Percentiles rank a stretch among this genome's conserved stretches.
Evolutionary conservation across 306 rosid species (phyloP).

Genomic region (Quercus cerris): DNA sequence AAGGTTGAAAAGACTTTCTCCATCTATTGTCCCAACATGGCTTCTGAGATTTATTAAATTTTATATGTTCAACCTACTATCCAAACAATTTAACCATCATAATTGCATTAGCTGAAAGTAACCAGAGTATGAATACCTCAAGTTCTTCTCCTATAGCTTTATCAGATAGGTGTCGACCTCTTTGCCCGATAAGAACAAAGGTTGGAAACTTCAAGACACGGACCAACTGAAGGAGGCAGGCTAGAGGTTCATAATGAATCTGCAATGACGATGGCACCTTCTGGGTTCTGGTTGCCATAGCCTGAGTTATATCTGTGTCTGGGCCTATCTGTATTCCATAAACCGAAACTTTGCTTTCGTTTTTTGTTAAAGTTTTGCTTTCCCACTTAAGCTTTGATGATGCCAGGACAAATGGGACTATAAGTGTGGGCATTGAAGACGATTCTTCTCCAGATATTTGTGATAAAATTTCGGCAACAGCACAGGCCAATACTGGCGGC

Average conservation of each 20-base stretch:
- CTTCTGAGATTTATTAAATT: not conserved
- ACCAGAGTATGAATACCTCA: conserved; percentile 44
- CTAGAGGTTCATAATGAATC: conserved; percentile 60
- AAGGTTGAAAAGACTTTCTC: not conserved
- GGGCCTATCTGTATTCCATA: conserved; percentile 56
- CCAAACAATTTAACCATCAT: not conserved
- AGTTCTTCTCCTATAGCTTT: conserved; percentile 35
- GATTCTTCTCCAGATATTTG: conserved; percentile 36
- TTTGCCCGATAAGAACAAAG: conserved; percentile 54
- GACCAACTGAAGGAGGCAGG: conserved; percentile 70
- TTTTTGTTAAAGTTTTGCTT: conserved; percentile 30
- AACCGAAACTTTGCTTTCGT: conserved; percentile 27
- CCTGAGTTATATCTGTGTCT: conserved; percentile 42
- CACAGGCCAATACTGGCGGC: conserved; percentile 73
- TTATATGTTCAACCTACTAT: not conserved
- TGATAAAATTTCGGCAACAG: conserved; percentile 59
- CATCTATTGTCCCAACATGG: conserved; percentile 1
- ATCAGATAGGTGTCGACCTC: conserved; percentile 32
- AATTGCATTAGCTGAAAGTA: conserved; percentile 1
- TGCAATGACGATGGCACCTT: conserved; percentile 42
- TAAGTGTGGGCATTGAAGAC: conserved; percentile 46
- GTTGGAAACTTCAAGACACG: conserved; percentile 55
- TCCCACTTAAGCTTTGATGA: conserved; percentile 61
- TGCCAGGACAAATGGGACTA: conserved; percentile 55
- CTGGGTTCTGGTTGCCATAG: conserved; percentile 43